Conservation (phyloP, 2,329 filamentous ascomycete genomes). For the Aspergillus fumigatiaffinis region DNA sequence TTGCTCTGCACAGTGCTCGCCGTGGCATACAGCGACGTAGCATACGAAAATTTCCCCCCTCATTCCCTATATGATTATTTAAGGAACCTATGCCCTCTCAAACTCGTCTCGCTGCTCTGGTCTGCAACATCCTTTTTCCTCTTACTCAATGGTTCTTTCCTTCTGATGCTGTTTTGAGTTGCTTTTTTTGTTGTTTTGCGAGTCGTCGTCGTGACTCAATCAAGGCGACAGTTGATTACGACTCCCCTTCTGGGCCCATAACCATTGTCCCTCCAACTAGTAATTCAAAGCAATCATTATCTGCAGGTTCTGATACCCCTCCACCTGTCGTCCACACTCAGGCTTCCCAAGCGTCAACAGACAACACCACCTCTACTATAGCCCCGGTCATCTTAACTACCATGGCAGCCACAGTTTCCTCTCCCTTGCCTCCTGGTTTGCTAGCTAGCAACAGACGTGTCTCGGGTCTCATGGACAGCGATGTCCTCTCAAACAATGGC, state of each 20-base stretch:
- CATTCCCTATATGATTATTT: slow-evolving; percentile 2
- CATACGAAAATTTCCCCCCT: not conserved
- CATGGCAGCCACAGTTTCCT: slow-evolving; percentile 1
- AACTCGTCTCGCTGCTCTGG: not conserved
- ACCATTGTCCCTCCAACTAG: slow-evolving; percentile 1
- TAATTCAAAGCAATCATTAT: slow-evolving; percentile 5
- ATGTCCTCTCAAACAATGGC: slow-evolving; percentile 5
- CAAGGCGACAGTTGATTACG: slow-evolving; percentile 4
- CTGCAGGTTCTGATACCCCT: not conserved
- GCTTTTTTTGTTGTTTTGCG: slow-evolving; percentile 3
- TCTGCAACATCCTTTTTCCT: not conserved
- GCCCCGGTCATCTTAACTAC: slow-evolving; percentile 1
- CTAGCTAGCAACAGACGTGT: not conserved
- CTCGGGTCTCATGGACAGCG: slow-evolving; percentile 5
- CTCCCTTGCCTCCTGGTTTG: slow-evolving; percentile 5
- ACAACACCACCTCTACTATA: not conserved
- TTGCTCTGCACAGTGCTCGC: not conserved
- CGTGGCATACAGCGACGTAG: not conserved
- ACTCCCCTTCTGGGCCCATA: slow-evolving; percentile 5
- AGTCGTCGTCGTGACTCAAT: slow-evolving; percentile 6
- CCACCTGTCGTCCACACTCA: not conserved
- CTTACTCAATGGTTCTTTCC: not conserved
- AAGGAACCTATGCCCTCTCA: not conserved
- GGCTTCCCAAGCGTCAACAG: not conserved
- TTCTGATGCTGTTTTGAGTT: slow-evolving; percentile 9